Evolutionary conservation across 2,329 filamentous ascomycete genomes (phyloP), one percentile per base, ranked within the genome.

Genomic region (Tolypocladium nubicola): DNA sequence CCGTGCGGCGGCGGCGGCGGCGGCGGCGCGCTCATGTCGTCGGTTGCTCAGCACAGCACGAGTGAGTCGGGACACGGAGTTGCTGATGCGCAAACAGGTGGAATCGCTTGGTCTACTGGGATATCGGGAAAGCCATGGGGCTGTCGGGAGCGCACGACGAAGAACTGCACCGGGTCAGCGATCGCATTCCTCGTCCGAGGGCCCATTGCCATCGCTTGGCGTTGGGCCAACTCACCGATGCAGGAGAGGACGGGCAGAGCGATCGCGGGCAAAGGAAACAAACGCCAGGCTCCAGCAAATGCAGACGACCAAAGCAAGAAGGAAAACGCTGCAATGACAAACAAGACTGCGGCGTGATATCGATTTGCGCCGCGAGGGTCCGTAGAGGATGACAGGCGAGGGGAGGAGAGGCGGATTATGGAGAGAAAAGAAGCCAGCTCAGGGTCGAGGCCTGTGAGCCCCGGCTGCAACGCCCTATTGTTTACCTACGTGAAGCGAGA

Each of bases 1-100:
- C 91, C 90, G 75, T 96, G 91, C 61, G 90, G 90, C 68, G 91
- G 89, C 63, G 90, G 90, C 62, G 89, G 89, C 63, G 90, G 90
- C 62, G 91, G 91, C 61, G 87, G 87, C 64, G 82, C 75, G 71
- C 73, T 79, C 75, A 79, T 80, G 56, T 57, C 47, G 47, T 35
- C 65, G 61, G 54, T 61, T 61, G 59, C 50, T 64, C 61, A 66
- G 61, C 49, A 54, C 62, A 45, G 60, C 56, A 64, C 11, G 52
- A 41, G 37, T 11, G 63, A 47, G 57, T 56, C 26, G 54, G 41
- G 52, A 26, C 50, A 35, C 10, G 50, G 55, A 41, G 33, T 33
- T 21, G 35, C 38, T 9, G 30, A 49, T 14, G 19, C 0, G 3
- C 21, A 47, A 47, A 33, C 13, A 33, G 40, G 26, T 26, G 53